Base-by-base conservation (phyloP, 495 filamentous ascomycete species). In the Neurospora sp. region DNA sequence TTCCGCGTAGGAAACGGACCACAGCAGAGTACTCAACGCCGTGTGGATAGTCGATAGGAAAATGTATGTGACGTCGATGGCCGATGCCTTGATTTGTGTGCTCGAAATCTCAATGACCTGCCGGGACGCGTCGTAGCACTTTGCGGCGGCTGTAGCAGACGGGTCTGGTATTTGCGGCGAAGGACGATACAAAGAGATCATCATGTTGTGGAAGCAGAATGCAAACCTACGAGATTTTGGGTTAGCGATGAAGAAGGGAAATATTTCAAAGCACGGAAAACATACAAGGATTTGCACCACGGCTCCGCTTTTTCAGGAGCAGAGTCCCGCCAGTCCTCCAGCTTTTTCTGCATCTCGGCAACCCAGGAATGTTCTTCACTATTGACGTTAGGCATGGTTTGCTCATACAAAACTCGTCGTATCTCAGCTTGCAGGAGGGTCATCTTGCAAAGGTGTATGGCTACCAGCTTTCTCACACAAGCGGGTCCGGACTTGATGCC, bases 371-470 rank as follows among this genome's bases (percentile, higher is more conserved):
- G 88, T 40, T 87, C 83, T 74, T 96, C 93, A 78, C 91, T 86
- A 39, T 85, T 87, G 2, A 94, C 93, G 38, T 90, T 88, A 0
- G 89, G 81, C 69, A 90, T 85, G 80, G 92, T 93, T 76, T 90
- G 91, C 71, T 93, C 88, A 78, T 98, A 98, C 1, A 98, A 86
- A 12, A 88, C 89, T 70, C 93, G 88, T 59, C 94, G 85, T 59
- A 95, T 94, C 80, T 98, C 94, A 14, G 93, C 87, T 78, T 97
- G 95, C 7, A 96, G 81, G 39, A 96, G 81, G 71, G 93, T 88
- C 94, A 98, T 97, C 77, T 91, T 92, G 81, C 93, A 93, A 75
- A 96, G 96, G 80, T 98, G 94, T 72, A 97, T 94, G 10, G 92
- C 89, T 22, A 97, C 89, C 75, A 92, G 86, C 81, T 98, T 98